Evolutionary conservation across 257 asterid genomes (phyloP).

Genomic region (Verbascum thapsus): DNA sequence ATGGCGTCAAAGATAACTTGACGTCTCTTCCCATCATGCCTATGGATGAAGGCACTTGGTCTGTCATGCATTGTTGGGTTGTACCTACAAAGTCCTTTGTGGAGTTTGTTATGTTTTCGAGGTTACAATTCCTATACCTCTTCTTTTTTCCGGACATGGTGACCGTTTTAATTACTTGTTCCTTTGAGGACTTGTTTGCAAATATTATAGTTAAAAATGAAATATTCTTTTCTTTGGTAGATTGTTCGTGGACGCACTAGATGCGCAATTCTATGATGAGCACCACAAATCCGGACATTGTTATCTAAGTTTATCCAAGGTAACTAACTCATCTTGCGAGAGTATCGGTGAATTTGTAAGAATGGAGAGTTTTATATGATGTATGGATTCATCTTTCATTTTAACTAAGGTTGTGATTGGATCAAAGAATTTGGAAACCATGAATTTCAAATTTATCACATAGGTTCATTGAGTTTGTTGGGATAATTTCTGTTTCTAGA

Average conservation of each 20-base stretch:
- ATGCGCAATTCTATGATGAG: constrained; percentile 59
- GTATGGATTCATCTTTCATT: no score
- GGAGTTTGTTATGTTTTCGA: constrained; percentile 95
- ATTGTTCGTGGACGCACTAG: constrained; percentile 90
- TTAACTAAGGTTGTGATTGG: no score
- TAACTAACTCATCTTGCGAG: constrained; percentile 30
- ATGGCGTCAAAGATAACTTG: constrained; percentile 65
- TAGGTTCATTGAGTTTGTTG: no score
- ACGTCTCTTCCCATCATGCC: constrained; percentile 87
- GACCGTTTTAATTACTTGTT: background rate
- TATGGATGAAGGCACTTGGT: constrained; percentile 71
- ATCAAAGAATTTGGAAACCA: no score
- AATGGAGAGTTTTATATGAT: no score
- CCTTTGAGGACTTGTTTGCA: background rate
- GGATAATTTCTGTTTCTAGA: no score
- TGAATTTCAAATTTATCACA: no score
- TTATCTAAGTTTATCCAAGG: constrained; percentile 75
- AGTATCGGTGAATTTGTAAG: no score
- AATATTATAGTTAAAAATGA: constrained; percentile 3
- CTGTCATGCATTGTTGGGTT: constrained; percentile 92
- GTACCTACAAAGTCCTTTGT: constrained; percentile 86
- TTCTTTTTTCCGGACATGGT: background rate
- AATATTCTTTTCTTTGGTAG: constrained; percentile 40
- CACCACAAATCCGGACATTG: constrained; percentile 73
- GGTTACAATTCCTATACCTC: constrained; percentile 50